phyloP scores from a whole-genome alignment of 305 asterid genomes.

The Fraxinus velutina region DNA sequence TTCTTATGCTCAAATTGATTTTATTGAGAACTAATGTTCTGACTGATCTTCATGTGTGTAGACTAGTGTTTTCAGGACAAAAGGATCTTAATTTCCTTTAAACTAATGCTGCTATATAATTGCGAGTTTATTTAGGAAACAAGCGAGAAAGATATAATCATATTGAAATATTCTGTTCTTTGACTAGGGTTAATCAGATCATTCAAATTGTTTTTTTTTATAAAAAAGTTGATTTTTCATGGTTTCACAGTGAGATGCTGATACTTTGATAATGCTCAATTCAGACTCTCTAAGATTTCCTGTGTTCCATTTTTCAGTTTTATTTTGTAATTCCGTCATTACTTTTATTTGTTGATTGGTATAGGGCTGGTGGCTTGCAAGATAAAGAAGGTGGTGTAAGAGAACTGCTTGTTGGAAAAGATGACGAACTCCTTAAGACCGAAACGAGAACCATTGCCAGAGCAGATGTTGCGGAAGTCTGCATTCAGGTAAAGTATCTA shows the following conservation, averaged over 20 bases:
- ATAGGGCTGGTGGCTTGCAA: slow-evolving; percentile 90
- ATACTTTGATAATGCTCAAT: background rate
- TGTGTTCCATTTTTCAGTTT: background rate
- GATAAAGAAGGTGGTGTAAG: slow-evolving; percentile 84
- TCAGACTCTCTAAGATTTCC: background rate
- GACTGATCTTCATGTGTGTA: background rate
- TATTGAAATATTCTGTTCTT: background rate
- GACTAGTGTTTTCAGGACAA: background rate
- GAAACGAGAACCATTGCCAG: slow-evolving; percentile 69
- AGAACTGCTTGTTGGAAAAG: slow-evolving; percentile 79
- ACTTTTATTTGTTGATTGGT: slow-evolving; percentile 13
- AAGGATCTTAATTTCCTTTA: background rate
- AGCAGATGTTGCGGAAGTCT: slow-evolving; percentile 88
- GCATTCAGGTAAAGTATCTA: slow-evolving; percentile 57
- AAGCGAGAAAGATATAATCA: background rate
- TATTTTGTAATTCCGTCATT: background rate
- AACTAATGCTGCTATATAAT: background rate
- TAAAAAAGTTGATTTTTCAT: background rate
- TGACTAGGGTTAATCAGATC: background rate
- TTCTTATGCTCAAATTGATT: background rate
- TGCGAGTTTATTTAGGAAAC: background rate
- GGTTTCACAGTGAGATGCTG: background rate
- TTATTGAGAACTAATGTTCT: background rate
- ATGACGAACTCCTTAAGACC: slow-evolving; percentile 80
- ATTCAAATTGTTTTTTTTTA: background rate